Conservation (phyloP, 257 asterid genomes). For the Nicotiana noctiflora region DNA sequence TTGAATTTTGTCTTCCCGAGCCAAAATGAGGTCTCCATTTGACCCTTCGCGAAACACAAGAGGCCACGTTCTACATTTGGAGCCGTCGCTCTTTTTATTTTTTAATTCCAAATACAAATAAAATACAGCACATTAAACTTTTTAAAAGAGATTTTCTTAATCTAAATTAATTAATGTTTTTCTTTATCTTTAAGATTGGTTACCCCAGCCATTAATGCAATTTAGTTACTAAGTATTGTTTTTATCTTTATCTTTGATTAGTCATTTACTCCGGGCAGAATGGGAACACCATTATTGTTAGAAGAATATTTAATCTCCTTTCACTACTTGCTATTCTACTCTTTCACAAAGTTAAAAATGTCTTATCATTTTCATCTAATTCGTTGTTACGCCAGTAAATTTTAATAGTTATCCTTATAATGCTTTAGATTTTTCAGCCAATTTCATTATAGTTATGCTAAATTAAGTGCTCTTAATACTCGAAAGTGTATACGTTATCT, state of each 20-base stretch:
- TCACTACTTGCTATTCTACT: background rate
- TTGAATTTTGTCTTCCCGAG: background rate
- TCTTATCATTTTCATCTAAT: too few species aligned
- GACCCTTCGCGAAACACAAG: constrained; percentile 2
- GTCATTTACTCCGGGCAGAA: background rate
- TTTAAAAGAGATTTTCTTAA: background rate
- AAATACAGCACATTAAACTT: background rate
- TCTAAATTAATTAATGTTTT: background rate
- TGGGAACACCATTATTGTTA: background rate
- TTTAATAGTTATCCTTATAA: background rate
- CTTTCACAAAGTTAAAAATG: too few species aligned
- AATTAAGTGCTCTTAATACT: background rate
- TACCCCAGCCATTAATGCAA: background rate
- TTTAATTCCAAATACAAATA: background rate
- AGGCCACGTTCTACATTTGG: background rate
- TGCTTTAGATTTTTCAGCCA: background rate
- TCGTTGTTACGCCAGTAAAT: too few species aligned
- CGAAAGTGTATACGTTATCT: background rate
- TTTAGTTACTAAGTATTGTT: background rate
- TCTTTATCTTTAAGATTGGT: background rate
- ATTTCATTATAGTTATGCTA: background rate
- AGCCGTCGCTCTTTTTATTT: background rate
- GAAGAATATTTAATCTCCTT: background rate
- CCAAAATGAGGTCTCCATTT: background rate
- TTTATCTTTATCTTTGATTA: background rate